Evolutionary conservation across 352 stramenopile genomes (phyloP), one percentile per base, ranked within the genome.

Genomic region (Phytophthora megakarya): DNA sequence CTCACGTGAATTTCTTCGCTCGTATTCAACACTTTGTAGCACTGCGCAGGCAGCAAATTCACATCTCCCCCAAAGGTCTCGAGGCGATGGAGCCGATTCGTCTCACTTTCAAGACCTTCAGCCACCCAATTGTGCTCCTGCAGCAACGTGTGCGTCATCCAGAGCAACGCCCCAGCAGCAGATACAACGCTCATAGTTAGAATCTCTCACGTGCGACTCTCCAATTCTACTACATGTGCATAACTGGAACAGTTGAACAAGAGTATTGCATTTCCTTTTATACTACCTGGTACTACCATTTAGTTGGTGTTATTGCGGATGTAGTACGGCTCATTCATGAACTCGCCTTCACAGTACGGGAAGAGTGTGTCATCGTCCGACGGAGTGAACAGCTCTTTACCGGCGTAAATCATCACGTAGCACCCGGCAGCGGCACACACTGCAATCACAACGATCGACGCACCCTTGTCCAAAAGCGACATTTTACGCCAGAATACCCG

Each of bases 291-390:
- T 32, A 32, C 26, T 23, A 43, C 2, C 25, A 44, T 3, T 44
- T 75, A 75, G 71, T 61, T 75, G 46, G 53, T 72, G 46, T 38
- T 63, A 38, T 70, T 70, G 18, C 52, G 30, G 61, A 81, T 68
- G 50, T 81, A 88, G 57, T 85, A 91, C 23, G 75, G 48, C 28
- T 68, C 43, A 28, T 75, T 40, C 56, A 85, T 67, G 63, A 73
- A 84, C 50, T 84, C 69, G 7, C 56, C 63, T 4, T 76, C 46
- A 61, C 83, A 92, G 73, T 87, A 92, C 26, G 75, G 75, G 67
- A 92, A 92, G 5, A 65, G 47, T 4, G 61, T 66, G 12, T 73
- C 49, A 25, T 81, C 71, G 22, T 67, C 33, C 19, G 58, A 62
- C 3, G 78, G 79, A 46, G 61, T 79, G 64, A 88, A 87, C 3